A percentile compares a stretch with the other conserved stretches of the same genome.
These are phyloP conservation scores for Candida mesenterica DNA, from an alignment of 1,139 yeast genomes.

Conservation along the genomic window DNA sequence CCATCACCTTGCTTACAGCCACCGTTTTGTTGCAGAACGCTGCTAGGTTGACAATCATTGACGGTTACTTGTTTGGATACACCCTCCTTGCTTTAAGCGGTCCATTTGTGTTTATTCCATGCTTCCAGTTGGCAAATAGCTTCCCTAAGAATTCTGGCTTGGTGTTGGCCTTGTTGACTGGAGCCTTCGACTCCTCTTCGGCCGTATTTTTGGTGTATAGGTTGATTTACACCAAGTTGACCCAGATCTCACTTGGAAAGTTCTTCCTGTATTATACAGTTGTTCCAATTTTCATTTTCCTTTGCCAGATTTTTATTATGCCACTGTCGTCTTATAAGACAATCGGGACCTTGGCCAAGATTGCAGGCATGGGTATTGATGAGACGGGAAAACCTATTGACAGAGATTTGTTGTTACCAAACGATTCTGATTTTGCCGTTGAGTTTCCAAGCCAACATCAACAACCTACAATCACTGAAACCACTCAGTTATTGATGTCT, in stretches of 20 bases:
- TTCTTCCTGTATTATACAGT: slow-evolving; percentile 67
- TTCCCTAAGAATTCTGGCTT: slow-evolving; percentile 73
- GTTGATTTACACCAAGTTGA: slow-evolving; percentile 50
- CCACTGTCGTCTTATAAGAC: slow-evolving; percentile 76
- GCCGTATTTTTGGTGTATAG: slow-evolving; percentile 71
- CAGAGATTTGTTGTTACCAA: slow-evolving; percentile 36
- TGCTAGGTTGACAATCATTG: slow-evolving; percentile 35
- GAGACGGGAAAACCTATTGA: slow-evolving; percentile 55
- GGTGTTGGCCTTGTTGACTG: slow-evolving; percentile 68
- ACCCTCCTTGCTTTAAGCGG: slow-evolving; percentile 73
- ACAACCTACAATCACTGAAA: slow-evolving; percentile 43
- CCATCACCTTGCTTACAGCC: slow-evolving; percentile 54
- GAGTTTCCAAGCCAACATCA: slow-evolving; percentile 8
- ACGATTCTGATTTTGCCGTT: slow-evolving; percentile 25
- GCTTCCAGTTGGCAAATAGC: slow-evolving; percentile 72
- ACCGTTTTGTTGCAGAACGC: slow-evolving; percentile 44
- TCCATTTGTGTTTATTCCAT: slow-evolving; percentile 78
- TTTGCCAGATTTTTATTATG: slow-evolving; percentile 76
- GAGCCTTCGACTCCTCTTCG: slow-evolving; percentile 76
- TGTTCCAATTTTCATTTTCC: slow-evolving; percentile 71
- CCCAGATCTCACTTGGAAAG: slow-evolving; percentile 34
- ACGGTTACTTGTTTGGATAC: slow-evolving; percentile 65
- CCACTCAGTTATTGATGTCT: slow-evolving; percentile 38
- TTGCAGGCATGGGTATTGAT: slow-evolving; percentile 69
- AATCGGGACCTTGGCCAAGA: slow-evolving; percentile 61